A percentile compares a stretch with the other conserved stretches of the same genome.
These are phyloP conservation scores for Populus trichocarpa DNA, from an alignment of 441 rosid species.

Conservation along the genomic window DNA sequence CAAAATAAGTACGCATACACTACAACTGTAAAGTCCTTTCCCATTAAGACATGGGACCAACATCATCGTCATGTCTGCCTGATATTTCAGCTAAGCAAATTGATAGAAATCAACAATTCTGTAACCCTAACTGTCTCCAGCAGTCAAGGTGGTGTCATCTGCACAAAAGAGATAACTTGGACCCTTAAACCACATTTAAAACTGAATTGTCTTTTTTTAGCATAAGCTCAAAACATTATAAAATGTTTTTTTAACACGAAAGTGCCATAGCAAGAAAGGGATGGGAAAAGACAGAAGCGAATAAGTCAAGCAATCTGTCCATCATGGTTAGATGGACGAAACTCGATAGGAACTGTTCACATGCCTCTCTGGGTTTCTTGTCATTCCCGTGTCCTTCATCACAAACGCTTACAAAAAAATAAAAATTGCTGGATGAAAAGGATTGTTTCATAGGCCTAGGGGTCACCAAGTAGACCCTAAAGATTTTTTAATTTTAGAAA, in stretches of 20 bases:
- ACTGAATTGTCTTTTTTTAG: neutral
- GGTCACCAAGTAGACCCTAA: no score
- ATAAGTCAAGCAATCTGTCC: slow-evolving; percentile 21
- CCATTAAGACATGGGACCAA: neutral
- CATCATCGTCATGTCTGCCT: neutral
- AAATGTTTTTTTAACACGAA: neutral
- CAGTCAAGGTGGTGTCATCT: neutral
- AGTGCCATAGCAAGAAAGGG: slow-evolving; percentile 2
- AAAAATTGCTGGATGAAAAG: no score
- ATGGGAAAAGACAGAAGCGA: slow-evolving; percentile 15
- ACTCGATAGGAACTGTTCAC: neutral
- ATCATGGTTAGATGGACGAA: no score
- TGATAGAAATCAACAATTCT: neutral
- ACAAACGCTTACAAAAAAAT: neutral
- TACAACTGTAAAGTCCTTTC: slow-evolving; percentile 1
- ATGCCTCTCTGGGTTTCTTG: slow-evolving; percentile 25
- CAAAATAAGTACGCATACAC: neutral
- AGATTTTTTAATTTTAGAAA: no score
- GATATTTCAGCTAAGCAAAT: neutral
- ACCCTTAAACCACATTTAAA: neutral
- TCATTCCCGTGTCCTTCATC: slow-evolving; percentile 40
- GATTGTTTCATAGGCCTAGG: no score
- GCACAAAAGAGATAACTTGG: neutral
- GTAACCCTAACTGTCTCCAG: neutral
- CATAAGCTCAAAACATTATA: neutral